Evolutionary conservation across 805 yeast genomes (phyloP), one percentile per base, ranked within the genome.

Genomic region (Lipomyces mesembrius): DNA sequence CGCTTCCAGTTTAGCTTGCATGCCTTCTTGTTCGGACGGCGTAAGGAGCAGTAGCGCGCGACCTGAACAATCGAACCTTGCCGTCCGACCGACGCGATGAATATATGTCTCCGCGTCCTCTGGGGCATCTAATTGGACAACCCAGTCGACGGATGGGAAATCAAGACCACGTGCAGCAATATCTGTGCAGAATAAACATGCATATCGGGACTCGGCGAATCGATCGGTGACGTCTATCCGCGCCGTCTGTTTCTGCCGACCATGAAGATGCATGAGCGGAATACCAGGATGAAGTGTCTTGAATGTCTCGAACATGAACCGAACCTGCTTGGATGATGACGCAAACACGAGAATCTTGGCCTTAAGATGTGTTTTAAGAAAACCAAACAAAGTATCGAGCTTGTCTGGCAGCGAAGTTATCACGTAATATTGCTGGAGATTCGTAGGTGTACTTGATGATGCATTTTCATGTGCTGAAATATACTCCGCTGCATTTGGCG

Each of bases 91-190:
- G 46, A 95, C 99, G 80, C 99, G 88, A 81, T 95, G 99, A 74
- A 95, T 94, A 79, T 95, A 95, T 80, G 95, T 98, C 81, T 98
- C 88, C 79, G 99, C 99, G 81, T 95, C 99, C 88, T 95, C 99
- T 77, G 99, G 99, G 62, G 98, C 98, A 79, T 95, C 99, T 76
- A 93, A 92, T 82, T 95, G 99, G 70, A 95, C 89, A 75, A 95
- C 95, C 99, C 99, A 95, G 81, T 95, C 99, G 62, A 95, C 99
- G 35, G 96, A 88, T 63, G 99, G 99, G 74, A 95, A 94, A 83
- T 95, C 99, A 72, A 95, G 86, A 34, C 99, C 99, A 84, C 99
- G 88, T 25, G 99, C 99, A 49, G 98, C 99, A 73, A 95, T 98
- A 80, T 95, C 99, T 0, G 99, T 95, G 81, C 98, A 95, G 64